These are phyloP conservation scores for Ostreobium quekettii DNA, from an alignment of 139 green algal genomes.

Conservation along the genomic window DNA sequence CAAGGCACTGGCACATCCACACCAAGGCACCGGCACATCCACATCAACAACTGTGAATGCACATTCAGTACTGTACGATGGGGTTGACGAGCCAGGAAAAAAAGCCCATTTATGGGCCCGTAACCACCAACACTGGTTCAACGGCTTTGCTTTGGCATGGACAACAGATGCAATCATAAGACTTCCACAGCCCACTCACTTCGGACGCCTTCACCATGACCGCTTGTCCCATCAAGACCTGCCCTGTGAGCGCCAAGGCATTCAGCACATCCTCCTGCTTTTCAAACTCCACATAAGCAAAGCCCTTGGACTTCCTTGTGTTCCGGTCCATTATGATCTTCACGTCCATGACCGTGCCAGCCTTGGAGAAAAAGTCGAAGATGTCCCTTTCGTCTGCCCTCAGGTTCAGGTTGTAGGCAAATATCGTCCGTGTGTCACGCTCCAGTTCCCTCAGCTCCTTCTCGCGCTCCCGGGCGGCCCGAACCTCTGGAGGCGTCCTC, in stretches of 20 bases:
- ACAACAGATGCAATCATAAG: too few relatives aligned
- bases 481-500: conserved; percentile 54
- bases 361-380: conserved; percentile 73
- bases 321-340: conserved; percentile 88
- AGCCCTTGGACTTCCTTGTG: conserved; percentile 82
- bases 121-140: too few relatives aligned
- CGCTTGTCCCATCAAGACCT: conserved; percentile 67
- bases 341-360: conserved; percentile 75
- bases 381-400: conserved; percentile 77
- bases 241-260: conserved; percentile 76
- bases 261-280: conserved; percentile 65
- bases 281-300: conserved; percentile 94
- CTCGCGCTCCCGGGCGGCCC: conserved; percentile 49
- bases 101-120: too few relatives aligned
- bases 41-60: too few relatives aligned
- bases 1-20: too few relatives aligned
- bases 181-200: too few relatives aligned
- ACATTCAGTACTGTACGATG: too few relatives aligned
- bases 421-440: conserved; percentile 75
- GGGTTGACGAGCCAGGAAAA: too few relatives aligned
- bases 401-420: conserved; percentile 79
- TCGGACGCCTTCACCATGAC: conserved; percentile 93
- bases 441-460: conserved; percentile 54
- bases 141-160: too few relatives aligned
- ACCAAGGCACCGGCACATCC: too few relatives aligned